Evolutionary conservation across 352 stramenopile genomes (phyloP).

Genomic region (Pythium brachiatum): DNA sequence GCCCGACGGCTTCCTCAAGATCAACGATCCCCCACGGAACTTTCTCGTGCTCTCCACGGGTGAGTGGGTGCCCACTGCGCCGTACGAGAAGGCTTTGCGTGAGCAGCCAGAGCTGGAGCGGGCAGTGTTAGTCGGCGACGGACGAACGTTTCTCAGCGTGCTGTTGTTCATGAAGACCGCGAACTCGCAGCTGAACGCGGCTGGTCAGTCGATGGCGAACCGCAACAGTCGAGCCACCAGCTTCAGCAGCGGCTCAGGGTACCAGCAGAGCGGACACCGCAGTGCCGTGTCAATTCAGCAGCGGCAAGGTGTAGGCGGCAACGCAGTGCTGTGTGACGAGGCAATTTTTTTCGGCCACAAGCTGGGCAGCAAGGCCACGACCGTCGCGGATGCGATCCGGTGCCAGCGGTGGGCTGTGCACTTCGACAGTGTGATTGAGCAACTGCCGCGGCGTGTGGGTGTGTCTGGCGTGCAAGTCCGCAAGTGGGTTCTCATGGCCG

Average conservation of each 20-base stretch:
- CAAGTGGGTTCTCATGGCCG: constrained; percentile 81
- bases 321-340: constrained; percentile 41
- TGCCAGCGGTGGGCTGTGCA: constrained; percentile 75
- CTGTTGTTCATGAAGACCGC: constrained; percentile 76
- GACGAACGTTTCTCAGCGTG: constrained; percentile 64
- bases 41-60: constrained; percentile 75
- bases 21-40: constrained; percentile 55
- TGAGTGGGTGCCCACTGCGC: constrained; percentile 65
- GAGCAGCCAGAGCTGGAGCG: constrained; percentile 61
- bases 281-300: not conserved
- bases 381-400: constrained; percentile 57
- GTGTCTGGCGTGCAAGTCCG: constrained; percentile 65
- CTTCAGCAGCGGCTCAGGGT: constrained; percentile 20
- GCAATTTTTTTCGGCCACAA: constrained; percentile 27
- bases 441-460: constrained; percentile 38
- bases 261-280: constrained; percentile 7
- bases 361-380: constrained; percentile 32
- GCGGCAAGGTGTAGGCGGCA: not conserved
- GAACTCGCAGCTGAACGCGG: constrained; percentile 10
- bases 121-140: constrained; percentile 68
- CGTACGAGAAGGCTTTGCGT: constrained; percentile 55
- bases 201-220: not conserved
- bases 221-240: constrained; percentile 14
- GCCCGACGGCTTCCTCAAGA: constrained; percentile 68
- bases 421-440: constrained; percentile 63